A percentile compares a stretch with the other conserved stretches of the same genome.
These are phyloP conservation scores for Suaeda aralocaspica DNA, from an alignment of 148 eudicot species.

Conservation along the genomic window DNA sequence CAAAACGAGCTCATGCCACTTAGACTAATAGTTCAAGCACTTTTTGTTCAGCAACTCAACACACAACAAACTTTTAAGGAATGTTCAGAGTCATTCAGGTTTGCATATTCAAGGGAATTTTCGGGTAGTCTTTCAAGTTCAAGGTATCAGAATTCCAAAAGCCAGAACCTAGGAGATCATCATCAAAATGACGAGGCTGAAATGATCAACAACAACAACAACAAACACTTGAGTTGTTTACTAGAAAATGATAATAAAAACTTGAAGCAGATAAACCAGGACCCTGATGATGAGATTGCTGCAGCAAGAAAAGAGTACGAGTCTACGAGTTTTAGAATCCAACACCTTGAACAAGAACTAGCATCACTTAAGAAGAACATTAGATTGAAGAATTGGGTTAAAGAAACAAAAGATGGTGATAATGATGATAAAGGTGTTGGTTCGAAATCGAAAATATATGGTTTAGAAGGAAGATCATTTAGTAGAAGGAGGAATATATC, in stretches of 20 bases:
- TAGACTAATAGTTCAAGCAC: constrained; percentile 82
- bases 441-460: constrained; percentile 19
- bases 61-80: constrained; percentile 78
- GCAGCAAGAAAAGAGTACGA: constrained; percentile 51
- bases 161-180: constrained; percentile 51
- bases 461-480: constrained; percentile 43
- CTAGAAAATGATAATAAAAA: constrained; percentile 37
- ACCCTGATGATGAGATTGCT: not conserved
- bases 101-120: constrained; percentile 46
- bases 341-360: constrained; percentile 74
- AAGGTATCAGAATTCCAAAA: constrained; percentile 41
- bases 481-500: constrained; percentile 49
- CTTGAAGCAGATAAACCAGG: constrained; percentile 26
- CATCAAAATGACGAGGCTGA: constrained; percentile 37
- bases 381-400: constrained; percentile 32
- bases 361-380: constrained; percentile 59
- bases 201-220: constrained; percentile 30
- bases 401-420: constrained; percentile 25
- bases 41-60: constrained; percentile 77
- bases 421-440: not conserved
- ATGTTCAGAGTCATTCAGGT: constrained; percentile 82
- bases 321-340: constrained; percentile 83
- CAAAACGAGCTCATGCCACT: constrained; percentile 93
- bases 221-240: constrained; percentile 33
- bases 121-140: constrained; percentile 76